Evolutionary conservation across 2,329 filamentous ascomycete genomes (phyloP), one percentile per base, ranked within the genome.

Genomic region (Leptographium wingfieldii): DNA sequence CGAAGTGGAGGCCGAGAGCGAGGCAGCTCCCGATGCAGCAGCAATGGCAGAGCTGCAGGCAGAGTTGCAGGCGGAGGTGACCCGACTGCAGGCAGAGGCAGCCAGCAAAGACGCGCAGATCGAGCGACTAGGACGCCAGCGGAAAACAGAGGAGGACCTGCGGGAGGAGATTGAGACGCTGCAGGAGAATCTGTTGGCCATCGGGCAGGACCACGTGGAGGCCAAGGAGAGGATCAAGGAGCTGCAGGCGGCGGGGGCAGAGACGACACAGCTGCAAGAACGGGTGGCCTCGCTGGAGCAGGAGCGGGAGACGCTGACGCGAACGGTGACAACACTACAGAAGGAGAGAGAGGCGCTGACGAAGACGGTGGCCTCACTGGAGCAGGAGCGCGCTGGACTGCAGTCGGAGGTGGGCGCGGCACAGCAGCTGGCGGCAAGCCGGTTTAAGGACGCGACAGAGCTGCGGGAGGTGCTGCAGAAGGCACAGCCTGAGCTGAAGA

Each of bases 361-460:
- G 64, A 71, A 72, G 55, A 81, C 33, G 22, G 19, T n/a, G 19
- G 33, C 27, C 6, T 6, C 12, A 19, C 40, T 83, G 55, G 78
- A 74, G 64, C 71, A 72, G 55, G 81, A 86, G 61, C 81, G 81
- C 58, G 78, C 92, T 51, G 84, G 85, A 51, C 77, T 95, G 22
- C 85, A 95, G 68, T 89, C 87, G 0, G 92, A 99, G 68, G 79
- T 97, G 3, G 87, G 85, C 2, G 91, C 91, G 2, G 87, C 92
- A 0, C 86, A 96, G 69, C 85, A 95, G 71, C 80, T 97, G 14
- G 90, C 94, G 0, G 86, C 95, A 62, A 87, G 83, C 19, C 81
- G 94, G 35, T 97, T 91, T 76, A 95, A 91, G 71, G 92, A 97
- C 62, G 76, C 96, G 1, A 86, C 85, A 0, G 88, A 95, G 33